Conservation (phyloP, 768 basidiomycete species). For the Boletus subcaerulescens region DNA sequence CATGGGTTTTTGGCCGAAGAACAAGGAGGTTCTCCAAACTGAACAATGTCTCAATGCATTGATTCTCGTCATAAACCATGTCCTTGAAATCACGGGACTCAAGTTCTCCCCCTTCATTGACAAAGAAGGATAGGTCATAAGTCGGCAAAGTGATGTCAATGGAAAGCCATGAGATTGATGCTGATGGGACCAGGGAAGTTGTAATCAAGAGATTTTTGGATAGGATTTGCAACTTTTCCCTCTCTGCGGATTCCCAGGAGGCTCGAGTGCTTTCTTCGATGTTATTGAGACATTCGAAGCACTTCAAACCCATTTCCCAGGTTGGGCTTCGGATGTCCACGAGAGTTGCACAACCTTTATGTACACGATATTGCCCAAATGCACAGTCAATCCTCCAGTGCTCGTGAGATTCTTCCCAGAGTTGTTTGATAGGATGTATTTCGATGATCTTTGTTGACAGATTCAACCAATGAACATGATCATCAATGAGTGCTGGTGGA, state of each 20-base stretch:
- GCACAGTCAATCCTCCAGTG: constrained; percentile 20
- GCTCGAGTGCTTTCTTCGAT: too few species aligned
- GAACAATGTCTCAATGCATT: too few species aligned
- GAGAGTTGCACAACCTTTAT: constrained; percentile 4
- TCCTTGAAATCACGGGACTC: neutral
- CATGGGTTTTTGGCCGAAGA: too few species aligned
- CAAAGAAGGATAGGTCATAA: neutral
- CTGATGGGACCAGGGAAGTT: neutral
- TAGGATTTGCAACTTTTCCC: too few species aligned
- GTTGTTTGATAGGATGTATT: constrained; percentile 12
- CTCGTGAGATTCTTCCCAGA: constrained; percentile 16
- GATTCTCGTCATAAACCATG: neutral
- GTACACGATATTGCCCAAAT: neutral
- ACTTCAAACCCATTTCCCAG: neutral
- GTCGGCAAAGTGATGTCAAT: neutral
- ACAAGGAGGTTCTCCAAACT: too few species aligned
- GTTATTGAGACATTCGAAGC: neutral
- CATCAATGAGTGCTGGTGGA: constrained; percentile 8
- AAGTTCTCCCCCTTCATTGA: neutral
- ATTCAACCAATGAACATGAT: constrained; percentile 26
- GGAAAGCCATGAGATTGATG: neutral
- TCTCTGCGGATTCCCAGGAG: too few species aligned
- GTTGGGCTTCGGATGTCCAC: constrained; percentile 11
- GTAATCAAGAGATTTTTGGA: neutral
- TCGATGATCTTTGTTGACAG: constrained; percentile 16